phyloP scores from a whole-genome alignment of 306 rosid genomes.

The Cyclanthera cordifolia region DNA sequence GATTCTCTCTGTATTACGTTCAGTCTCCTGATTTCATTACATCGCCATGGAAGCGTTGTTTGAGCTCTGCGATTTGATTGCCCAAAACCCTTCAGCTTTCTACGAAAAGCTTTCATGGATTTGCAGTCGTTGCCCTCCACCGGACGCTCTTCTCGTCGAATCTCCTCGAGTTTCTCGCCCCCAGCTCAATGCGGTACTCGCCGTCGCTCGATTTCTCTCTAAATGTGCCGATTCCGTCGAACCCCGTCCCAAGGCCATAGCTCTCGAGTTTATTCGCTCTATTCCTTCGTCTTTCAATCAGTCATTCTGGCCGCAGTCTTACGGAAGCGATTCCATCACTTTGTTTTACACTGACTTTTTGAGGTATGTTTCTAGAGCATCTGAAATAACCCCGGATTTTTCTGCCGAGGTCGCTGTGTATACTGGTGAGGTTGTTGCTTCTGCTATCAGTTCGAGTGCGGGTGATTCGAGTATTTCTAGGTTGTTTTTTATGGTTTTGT shows the following conservation, averaged over 20 bases:
- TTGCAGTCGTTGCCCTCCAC: conserved; percentile 62
- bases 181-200: conserved; percentile 85
- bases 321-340: conserved; percentile 40
- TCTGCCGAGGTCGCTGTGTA: conserved; percentile 43
- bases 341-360: conserved; percentile 52
- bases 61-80: conserved; percentile 88
- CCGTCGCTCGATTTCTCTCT: conserved; percentile 69
- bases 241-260: conserved; percentile 57
- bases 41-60: conserved; percentile 66
- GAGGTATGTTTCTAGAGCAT: conserved; percentile 42
- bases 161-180: conserved; percentile 76
- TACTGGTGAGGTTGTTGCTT: conserved; percentile 44
- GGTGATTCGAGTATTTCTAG: conserved; percentile 43
- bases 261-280: conserved; percentile 60
- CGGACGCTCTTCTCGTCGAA: conserved; percentile 49
- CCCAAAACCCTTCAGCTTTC: conserved; percentile 57
- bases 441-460: conserved; percentile 29
- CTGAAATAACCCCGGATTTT: conserved; percentile 56
- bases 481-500: conserved; percentile 50
- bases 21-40: background rate
- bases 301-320: conserved; percentile 76
- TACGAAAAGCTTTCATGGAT: conserved; percentile 65
- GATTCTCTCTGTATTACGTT: background rate
- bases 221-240: conserved; percentile 51
- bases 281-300: conserved; percentile 51